Base-by-base conservation (phyloP, 306 rosid genomes). In the Sesbania bispinosa region DNA sequence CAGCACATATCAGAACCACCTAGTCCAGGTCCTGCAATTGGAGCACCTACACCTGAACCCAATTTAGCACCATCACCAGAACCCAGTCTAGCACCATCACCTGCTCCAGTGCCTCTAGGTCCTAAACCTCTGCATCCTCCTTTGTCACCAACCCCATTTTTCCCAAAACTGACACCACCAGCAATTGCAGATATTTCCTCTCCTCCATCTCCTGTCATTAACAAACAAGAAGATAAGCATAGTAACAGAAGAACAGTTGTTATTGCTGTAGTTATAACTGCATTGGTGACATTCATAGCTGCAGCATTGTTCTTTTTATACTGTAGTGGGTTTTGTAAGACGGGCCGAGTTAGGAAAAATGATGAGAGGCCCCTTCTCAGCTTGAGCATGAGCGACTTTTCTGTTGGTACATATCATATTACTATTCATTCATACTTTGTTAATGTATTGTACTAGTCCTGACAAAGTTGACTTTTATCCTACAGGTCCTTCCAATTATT, bases 291-390 rank as follows among this genome's bases (percentile, higher is more conserved):
- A 61, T 83, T 87, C 77, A 39, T 85, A 57, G 82, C 78, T 72
- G 95, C 82, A 42, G 87, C 86, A 16, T 35, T 89, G 79, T 71
- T 91, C 79, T 89, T 87, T 76, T 38, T 91, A 35, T 86, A 81
- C 80, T 89, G 78, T 59, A 14, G 62, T 45, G 85, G 78, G 77
- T 21, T 21, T 47, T 73, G 72, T 47, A 55, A 83, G 73, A 41
- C 29, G 18, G 80, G 82, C 29, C 76, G 73, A 60, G 73, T 2
- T 65, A 43, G 91, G 75, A 72, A 59, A 82, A 89, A 85, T 79
- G 99, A 95, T 53, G 89, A 89, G 71, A 95, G 97, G 74, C 96
- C 99, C 13, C 89, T 91, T 47, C 96, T 94, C 59, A 86, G 89
- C 82, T 61, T 80, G 87, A 94, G 93, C 88, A 66, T 77, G 77